phyloP scores from a whole-genome alignment of 805 yeast genomes.

The Candida saitoana region DNA sequence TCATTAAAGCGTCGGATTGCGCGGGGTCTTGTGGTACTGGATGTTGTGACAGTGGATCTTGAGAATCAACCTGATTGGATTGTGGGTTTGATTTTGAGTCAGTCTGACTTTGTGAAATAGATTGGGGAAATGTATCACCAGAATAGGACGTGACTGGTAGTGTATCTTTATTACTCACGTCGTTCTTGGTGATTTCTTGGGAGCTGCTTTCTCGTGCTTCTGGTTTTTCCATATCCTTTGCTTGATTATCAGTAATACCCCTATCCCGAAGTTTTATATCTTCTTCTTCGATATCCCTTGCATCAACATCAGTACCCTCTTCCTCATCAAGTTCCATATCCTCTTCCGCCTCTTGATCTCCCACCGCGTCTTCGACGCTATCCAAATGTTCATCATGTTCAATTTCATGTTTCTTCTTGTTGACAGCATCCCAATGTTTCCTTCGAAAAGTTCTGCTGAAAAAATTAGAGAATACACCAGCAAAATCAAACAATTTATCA shows the following conservation, averaged over 20 bases:
- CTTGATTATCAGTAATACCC: constrained; percentile 1
- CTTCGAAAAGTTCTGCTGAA: constrained; percentile 6
- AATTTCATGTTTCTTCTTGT: constrained; percentile 4
- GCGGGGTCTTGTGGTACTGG: background rate
- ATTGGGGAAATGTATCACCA: background rate
- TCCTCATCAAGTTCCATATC: constrained; percentile 2
- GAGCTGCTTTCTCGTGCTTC: background rate
- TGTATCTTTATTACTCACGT: background rate
- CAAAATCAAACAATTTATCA: constrained; percentile 46
- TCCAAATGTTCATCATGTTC: constrained; percentile 7
- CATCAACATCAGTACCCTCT: background rate
- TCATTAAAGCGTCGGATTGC: background rate
- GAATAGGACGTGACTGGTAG: background rate
- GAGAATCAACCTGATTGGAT: background rate
- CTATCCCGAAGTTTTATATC: background rate
- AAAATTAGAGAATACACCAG: constrained; percentile 13
- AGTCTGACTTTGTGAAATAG: background rate
- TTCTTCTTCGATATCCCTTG: background rate
- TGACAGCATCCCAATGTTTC: constrained; percentile 5
- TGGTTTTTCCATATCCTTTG: too few relatives aligned
- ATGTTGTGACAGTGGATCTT: background rate
- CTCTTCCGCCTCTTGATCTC: constrained; percentile 11
- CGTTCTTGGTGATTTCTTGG: background rate
- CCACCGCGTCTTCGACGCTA: constrained; percentile 4
- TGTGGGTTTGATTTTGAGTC: background rate